These are phyloP conservation scores for Pseudogymnoascus sp. DNA, from an alignment of 2,329 filamentous ascomycete genomes.

Conservation along the genomic window DNA sequence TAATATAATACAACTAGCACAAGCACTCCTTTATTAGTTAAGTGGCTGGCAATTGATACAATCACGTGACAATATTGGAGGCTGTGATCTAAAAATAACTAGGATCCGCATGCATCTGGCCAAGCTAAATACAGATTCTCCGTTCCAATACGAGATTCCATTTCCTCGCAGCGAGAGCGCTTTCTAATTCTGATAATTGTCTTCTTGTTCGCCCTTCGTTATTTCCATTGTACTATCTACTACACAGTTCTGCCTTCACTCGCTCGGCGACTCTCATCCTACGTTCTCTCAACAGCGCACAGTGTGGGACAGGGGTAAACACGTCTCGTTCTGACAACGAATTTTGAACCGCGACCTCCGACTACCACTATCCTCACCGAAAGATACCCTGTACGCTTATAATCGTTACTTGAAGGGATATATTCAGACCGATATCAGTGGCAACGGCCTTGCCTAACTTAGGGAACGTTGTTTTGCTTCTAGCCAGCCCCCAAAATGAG, in stretches of 20 bases:
- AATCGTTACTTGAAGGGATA: neutral
- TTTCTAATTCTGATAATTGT: neutral
- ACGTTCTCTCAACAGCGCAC: neutral
- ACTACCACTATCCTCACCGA: neutral
- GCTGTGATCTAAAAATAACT: conserved; percentile 3
- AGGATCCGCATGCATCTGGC: conserved; percentile 3
- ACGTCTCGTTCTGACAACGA: neutral
- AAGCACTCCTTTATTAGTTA: neutral
- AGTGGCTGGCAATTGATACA: neutral
- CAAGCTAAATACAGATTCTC: conserved; percentile 5
- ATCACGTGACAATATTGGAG: neutral
- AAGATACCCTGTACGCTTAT: neutral
- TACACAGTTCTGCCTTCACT: conserved; percentile 7
- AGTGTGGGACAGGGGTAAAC: conserved; percentile 4
- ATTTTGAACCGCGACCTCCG: neutral
- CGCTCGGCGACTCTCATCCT: conserved; percentile 1
- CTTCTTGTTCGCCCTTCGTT: neutral
- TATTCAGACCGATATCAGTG: neutral
- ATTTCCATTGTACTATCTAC: neutral
- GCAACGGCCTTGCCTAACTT: neutral
- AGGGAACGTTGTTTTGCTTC: neutral
- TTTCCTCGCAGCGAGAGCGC: neutral
- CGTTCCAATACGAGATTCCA: neutral
- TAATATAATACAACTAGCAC: neutral
- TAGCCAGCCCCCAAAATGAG: neutral